phyloP scores from a whole-genome alignment of 1,284 basidiomycete genomes.

The Apiotrichum gracile region DNA sequence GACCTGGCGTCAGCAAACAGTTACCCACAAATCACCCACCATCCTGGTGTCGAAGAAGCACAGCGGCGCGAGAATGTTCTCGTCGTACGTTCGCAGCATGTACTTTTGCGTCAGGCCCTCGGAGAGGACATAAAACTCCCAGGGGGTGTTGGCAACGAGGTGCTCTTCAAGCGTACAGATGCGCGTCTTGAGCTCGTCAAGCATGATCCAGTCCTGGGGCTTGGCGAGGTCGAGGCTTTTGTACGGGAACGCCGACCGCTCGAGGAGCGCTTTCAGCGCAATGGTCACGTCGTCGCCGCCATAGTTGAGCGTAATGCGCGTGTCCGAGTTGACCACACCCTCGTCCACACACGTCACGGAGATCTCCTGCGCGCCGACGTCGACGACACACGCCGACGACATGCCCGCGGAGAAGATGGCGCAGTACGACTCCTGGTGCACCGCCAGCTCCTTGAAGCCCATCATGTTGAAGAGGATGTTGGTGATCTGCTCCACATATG shows the following conservation, averaged over 20 bases:
- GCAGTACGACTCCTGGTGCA: slow-evolving; percentile 88
- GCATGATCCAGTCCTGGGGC: slow-evolving; percentile 77
- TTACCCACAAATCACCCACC: slow-evolving; percentile 52
- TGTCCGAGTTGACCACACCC: slow-evolving; percentile 80
- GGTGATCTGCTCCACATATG: slow-evolving; percentile 74
- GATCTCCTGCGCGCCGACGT: slow-evolving; percentile 80
- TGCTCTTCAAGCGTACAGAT: slow-evolving; percentile 80
- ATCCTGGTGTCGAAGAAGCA: slow-evolving; percentile 87
- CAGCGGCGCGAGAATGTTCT: slow-evolving; percentile 92
- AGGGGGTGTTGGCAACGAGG: slow-evolving; percentile 78
- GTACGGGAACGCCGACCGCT: slow-evolving; percentile 83
- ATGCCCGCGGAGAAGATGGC: slow-evolving; percentile 95
- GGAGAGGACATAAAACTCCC: slow-evolving; percentile 78
- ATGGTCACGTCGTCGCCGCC: slow-evolving; percentile 92
- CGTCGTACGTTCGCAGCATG: slow-evolving; percentile 85
- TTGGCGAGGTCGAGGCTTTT: slow-evolving; percentile 67
- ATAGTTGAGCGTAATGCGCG: slow-evolving; percentile 78
- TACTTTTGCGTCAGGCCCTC: slow-evolving; percentile 81
- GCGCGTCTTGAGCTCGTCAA: slow-evolving; percentile 79
- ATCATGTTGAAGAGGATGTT: slow-evolving; percentile 71
- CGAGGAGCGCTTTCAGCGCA: slow-evolving; percentile 74
- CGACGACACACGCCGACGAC: slow-evolving; percentile 88
- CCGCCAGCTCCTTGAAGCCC: slow-evolving; percentile 85
- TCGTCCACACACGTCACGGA: slow-evolving; percentile 94
- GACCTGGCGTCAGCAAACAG: slow-evolving; percentile 47